A percentile compares a stretch with the other conserved stretches of the same genome.
These are phyloP conservation scores for Aspergillus brunneoviolaceus DNA, from an alignment of 2,329 filamentous ascomycete genomes.

Conservation along the genomic window DNA sequence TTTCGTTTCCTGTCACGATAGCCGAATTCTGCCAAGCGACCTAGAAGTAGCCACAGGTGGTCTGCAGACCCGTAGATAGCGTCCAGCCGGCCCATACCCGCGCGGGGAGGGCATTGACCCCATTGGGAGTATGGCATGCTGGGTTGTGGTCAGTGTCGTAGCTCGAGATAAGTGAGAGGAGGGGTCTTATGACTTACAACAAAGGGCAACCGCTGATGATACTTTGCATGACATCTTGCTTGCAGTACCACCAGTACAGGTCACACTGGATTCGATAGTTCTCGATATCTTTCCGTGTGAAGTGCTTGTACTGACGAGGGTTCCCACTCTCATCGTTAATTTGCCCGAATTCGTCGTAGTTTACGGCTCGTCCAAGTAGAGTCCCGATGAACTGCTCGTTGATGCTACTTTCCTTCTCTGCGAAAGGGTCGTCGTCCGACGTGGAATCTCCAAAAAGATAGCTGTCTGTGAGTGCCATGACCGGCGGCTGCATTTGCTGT, in stretches of 20 bases:
- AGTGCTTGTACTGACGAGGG: conserved; percentile 31
- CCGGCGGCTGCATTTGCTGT: conserved; percentile 25
- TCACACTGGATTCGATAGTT: conserved; percentile 80
- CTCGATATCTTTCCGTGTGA: conserved; percentile 64
- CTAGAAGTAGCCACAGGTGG: conserved; percentile 78
- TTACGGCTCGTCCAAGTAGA: conserved; percentile 57
- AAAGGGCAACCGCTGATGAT: conserved; percentile 80
- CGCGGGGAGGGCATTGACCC: conserved; percentile 84
- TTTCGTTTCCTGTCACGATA: conserved; percentile 78
- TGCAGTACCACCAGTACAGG: conserved; percentile 92
- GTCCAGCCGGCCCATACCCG: conserved; percentile 72
- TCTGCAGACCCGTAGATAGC: conserved; percentile 87
- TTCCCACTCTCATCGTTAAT: conserved; percentile 38
- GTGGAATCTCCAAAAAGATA: conserved; percentile 34
- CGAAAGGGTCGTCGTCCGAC: conserved; percentile 44
- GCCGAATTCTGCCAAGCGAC: conserved; percentile 74
- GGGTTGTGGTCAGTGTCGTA: conserved; percentile 19
- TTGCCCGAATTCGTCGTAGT: conserved; percentile 59
- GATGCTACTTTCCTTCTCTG: conserved; percentile 48
- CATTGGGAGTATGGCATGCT: conserved; percentile 79
- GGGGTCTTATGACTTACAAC: conserved; percentile 62
- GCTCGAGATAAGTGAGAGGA: not conserved
- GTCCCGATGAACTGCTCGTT: conserved; percentile 59
- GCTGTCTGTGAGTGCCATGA: conserved; percentile 19
- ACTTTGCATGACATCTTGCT: conserved; percentile 91